A percentile compares a stretch with the other conserved stretches of the same genome.
Evolutionary conservation across 768 basidiomycete species (phyloP).

Genomic region (Termitomyces sp.): DNA sequence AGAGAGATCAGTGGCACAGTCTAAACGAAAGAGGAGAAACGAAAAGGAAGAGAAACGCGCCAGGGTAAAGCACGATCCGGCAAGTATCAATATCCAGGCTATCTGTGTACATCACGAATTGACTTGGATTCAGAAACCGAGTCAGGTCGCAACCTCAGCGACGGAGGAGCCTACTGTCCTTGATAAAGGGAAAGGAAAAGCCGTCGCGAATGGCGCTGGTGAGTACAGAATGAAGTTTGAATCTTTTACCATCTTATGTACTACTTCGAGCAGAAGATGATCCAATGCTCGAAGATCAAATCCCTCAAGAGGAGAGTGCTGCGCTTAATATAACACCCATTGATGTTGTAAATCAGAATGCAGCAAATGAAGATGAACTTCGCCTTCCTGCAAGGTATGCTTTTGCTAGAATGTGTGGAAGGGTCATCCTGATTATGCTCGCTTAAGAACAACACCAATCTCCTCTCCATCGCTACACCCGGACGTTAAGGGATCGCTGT

Average conservation of each 20-base stretch:
- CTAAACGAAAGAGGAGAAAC: constrained; percentile 15
- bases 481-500: neutral
- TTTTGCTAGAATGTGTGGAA: neutral
- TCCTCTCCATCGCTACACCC: neutral
- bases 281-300: neutral
- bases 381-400: neutral
- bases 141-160: neutral
- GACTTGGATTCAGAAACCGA: neutral
- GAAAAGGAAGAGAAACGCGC: constrained; percentile 10
- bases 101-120: neutral
- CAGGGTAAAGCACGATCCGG: constrained; percentile 3
- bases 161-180: neutral
- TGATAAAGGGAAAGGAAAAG: neutral
- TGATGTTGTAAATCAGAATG: neutral
- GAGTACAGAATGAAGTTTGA: neutral
- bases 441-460: neutral
- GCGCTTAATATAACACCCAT: too few relatives aligned
- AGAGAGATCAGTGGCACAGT: neutral
- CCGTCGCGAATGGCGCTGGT: neutral
- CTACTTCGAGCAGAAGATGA: neutral
- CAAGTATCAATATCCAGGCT: neutral
- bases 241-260: neutral
- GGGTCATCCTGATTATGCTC: neutral
- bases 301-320: neutral
- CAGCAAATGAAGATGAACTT: neutral